These are phyloP conservation scores for Rauvolfia tetraphylla DNA, from an alignment of 257 asterid genomes.

Conservation along the genomic window DNA sequence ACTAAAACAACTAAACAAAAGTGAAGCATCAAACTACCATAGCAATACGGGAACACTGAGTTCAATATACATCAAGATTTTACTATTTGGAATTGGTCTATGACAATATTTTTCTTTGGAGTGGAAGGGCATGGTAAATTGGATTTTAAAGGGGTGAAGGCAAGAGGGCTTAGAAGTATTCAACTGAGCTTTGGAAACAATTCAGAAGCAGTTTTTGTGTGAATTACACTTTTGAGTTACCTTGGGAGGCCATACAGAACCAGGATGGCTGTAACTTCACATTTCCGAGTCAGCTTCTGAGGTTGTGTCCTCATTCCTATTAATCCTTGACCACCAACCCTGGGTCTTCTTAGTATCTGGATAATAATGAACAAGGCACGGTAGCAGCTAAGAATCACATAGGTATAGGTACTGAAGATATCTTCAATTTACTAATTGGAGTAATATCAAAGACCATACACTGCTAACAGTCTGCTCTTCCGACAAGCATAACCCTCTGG, in stretches of 20 bases:
- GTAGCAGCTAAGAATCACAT: neutral
- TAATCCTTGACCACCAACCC: conserved; percentile 69
- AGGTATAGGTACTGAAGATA: neutral
- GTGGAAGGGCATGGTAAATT: no score
- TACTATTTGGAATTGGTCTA: no score
- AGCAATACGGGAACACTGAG: neutral
- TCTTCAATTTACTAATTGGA: neutral
- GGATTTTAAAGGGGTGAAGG: neutral
- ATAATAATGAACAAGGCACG: conserved; percentile 7
- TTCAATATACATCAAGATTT: neutral
- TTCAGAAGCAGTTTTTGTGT: neutral
- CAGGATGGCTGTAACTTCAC: conserved; percentile 96
- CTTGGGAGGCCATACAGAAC: conserved; percentile 96
- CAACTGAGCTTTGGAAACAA: neutral
- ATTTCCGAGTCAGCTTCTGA: conserved; percentile 74
- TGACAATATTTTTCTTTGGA: neutral
- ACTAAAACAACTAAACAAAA: no score
- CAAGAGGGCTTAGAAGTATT: neutral
- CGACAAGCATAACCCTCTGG: conserved; percentile 93
- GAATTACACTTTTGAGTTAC: conserved; percentile 29
- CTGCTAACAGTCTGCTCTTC: conserved; percentile 97
- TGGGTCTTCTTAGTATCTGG: conserved; percentile 77
- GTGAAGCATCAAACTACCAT: no score
- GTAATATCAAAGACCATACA: conserved; percentile 42
- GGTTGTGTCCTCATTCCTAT: conserved; percentile 82